Conservation (phyloP, 225 moss, liverwort and hornwort genomes). For the Neckera pumila region DNA sequence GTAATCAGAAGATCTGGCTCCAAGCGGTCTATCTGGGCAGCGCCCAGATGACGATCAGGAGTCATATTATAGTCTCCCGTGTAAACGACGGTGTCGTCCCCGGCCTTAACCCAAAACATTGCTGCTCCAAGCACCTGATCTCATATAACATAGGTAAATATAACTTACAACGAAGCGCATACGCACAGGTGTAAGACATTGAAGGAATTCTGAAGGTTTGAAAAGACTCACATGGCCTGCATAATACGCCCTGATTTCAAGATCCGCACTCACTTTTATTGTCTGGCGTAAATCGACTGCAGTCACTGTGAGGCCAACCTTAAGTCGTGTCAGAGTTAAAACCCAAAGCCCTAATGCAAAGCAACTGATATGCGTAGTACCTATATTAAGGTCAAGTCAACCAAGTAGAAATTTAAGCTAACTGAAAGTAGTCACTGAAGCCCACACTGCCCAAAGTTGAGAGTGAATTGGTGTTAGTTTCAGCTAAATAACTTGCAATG, state of each 20-base stretch:
- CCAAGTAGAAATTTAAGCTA: background rate
- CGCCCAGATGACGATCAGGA: constrained; percentile 93
- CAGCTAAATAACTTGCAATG: background rate
- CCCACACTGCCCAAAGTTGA: background rate
- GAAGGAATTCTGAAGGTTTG: background rate
- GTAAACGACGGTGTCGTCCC: constrained; percentile 85
- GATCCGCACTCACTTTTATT: constrained; percentile 55
- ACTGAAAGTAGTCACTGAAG: background rate
- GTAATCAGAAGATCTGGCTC: constrained; percentile 95
- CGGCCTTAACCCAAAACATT: constrained; percentile 92
- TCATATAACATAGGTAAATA: background rate
- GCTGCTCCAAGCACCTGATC: constrained; percentile 93
- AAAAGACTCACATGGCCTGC: constrained; percentile 84
- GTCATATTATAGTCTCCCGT: constrained; percentile 99
- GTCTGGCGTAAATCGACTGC: constrained; percentile 93
- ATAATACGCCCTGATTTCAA: constrained; percentile 92
- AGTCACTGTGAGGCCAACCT: constrained; percentile 47
- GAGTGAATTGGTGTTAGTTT: background rate
- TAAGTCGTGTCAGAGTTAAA: background rate
- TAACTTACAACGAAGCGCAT: background rate
- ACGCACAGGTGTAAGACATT: background rate
- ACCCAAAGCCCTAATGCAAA: background rate
- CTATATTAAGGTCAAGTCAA: background rate
- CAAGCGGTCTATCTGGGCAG: constrained; percentile 94
- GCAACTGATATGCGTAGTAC: background rate